Conservation (phyloP, 2,329 filamentous ascomycete genomes). For the Metarhizium rileyi region DNA sequence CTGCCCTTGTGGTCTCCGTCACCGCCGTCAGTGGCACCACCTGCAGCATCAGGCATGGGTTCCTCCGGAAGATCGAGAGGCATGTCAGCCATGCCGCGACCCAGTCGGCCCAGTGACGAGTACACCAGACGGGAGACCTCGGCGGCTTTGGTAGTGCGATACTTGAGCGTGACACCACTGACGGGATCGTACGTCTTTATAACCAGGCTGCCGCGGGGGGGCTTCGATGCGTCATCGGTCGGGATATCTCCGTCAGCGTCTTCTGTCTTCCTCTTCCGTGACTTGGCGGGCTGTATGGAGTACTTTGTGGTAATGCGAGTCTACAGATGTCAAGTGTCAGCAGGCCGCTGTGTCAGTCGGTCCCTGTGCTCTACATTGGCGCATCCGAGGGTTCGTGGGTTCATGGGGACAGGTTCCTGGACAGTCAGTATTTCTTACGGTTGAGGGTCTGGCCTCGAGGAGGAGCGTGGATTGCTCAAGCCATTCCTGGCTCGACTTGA, state of each 20-base stretch:
- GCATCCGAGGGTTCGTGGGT: too few relatives aligned
- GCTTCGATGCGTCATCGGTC: constrained; percentile 24
- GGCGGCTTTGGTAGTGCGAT: constrained; percentile 80
- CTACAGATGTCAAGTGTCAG: constrained; percentile 34
- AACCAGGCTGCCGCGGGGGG: constrained; percentile 60
- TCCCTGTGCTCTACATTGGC: too few relatives aligned
- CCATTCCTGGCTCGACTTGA: constrained; percentile 80
- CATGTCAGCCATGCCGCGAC: constrained; percentile 55
- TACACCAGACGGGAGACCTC: constrained; percentile 75
- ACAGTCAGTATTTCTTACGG: constrained; percentile 45
- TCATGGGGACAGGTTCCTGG: too few relatives aligned
- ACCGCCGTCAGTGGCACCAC: constrained; percentile 3
- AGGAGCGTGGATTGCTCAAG: constrained; percentile 79
- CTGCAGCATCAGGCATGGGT: constrained; percentile 30
- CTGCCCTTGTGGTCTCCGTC: constrained; percentile 22
- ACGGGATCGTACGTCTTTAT: constrained; percentile 84
- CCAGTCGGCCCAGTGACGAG: constrained; percentile 63
- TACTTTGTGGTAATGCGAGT: constrained; percentile 91
- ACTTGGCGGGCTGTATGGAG: constrained; percentile 48
- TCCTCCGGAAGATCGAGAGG: constrained; percentile 31
- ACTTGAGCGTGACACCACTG: constrained; percentile 78
- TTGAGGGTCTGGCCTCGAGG: constrained; percentile 74
- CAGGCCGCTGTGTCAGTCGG: not conserved
- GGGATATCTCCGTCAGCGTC: constrained; percentile 9
- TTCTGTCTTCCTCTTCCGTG: constrained; percentile 17